Percentiles rank a stretch among this genome's conserved stretches.
phyloP scores from a whole-genome alignment of 805 yeast genomes.

The Candida gorgasii region DNA sequence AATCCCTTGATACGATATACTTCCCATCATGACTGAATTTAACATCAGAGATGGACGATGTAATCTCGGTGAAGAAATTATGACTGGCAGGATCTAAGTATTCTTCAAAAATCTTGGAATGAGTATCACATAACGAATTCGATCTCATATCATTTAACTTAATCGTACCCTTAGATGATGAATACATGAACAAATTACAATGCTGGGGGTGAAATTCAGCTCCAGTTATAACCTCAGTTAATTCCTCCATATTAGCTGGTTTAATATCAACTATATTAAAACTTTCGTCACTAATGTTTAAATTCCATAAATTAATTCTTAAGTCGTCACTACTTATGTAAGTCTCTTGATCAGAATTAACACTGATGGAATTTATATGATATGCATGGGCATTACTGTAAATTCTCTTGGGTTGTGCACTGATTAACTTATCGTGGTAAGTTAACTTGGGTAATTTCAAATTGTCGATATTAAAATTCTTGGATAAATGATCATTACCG shows the following conservation, averaged over 20 bases:
- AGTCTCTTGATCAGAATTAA: slow-evolving; percentile 95
- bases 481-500: slow-evolving; percentile 28
- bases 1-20: slow-evolving; percentile 95
- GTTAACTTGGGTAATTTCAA: slow-evolving; percentile 84
- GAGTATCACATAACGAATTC: slow-evolving; percentile 89
- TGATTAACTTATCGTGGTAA: slow-evolving; percentile 92
- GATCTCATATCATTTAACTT: slow-evolving; percentile 96
- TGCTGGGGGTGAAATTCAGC: slow-evolving; percentile 94
- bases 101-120: slow-evolving; percentile 87
- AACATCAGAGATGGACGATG: slow-evolving; percentile 90
- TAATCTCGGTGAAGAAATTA: slow-evolving; percentile 95
- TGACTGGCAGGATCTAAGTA: slow-evolving; percentile 89
- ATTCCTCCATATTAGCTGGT: slow-evolving; percentile 98
- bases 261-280: slow-evolving; percentile 97
- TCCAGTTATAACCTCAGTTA: slow-evolving; percentile 95
- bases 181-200: slow-evolving; percentile 93
- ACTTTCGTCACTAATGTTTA: slow-evolving; percentile 90
- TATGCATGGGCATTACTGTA: slow-evolving; percentile 97
- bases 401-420: slow-evolving; percentile 89
- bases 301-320: slow-evolving; percentile 93
- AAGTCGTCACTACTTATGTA: slow-evolving; percentile 91
- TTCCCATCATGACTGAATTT: slow-evolving; percentile 90
- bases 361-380: slow-evolving; percentile 93
- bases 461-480: slow-evolving; percentile 18
- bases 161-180: slow-evolving; percentile 93